Base-by-base conservation (phyloP, 768 basidiomycete species). In the Strobilomyces echinocephalus region DNA sequence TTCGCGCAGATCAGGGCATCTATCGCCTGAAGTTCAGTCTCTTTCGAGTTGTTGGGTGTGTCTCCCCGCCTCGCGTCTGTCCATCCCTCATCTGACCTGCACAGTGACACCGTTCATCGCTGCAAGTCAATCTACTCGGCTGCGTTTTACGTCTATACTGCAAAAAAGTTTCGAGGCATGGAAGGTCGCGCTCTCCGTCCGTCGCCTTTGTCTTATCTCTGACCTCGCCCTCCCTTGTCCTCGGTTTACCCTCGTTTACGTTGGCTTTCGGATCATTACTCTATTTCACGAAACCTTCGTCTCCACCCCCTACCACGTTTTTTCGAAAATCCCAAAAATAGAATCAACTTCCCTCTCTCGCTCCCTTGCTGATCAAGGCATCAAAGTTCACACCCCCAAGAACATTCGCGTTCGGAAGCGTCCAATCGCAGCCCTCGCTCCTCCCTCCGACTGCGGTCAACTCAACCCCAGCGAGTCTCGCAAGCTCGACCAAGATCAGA, bases 101-200 rank as follows among this genome's bases (percentile, higher is more conserved):
- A 44, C 68, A 91, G 89, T 14, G 85, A 86, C 61, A 87, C 86
- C 55, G 91, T 95, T 35, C 85, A 85, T 39, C 92, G 94, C 66
- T 95, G 93, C 74, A 91, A 90, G 64, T 88, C 87, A 0, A 91
- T 93, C 53, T 88, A 86, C 70, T 93, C 91, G 0, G 81, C 85
- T 1, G 83, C 89, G 0, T 97, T 97, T 71, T 92, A 94, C 57
- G 95, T 97, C 11, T 97, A 93, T 68, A 93, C 93, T 0, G 91
- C 92, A 15, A 97, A 97, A 79, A 93, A 94, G 71, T 97, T 95
- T 66, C 93, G 94, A 0, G 93, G 94, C 24, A 95, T 95, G 90
- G 90, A 92, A 77, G 87, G 92, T 90, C 59, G 83, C 71, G 10
- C 28, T 38, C 26, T 43, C 36, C 14, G 8, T 21, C 7, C 30